Percentiles rank a stretch among this genome's conserved stretches.
Conservation (phyloP, 106 monocot genomes). For the Dendrobium nobile region DNA sequence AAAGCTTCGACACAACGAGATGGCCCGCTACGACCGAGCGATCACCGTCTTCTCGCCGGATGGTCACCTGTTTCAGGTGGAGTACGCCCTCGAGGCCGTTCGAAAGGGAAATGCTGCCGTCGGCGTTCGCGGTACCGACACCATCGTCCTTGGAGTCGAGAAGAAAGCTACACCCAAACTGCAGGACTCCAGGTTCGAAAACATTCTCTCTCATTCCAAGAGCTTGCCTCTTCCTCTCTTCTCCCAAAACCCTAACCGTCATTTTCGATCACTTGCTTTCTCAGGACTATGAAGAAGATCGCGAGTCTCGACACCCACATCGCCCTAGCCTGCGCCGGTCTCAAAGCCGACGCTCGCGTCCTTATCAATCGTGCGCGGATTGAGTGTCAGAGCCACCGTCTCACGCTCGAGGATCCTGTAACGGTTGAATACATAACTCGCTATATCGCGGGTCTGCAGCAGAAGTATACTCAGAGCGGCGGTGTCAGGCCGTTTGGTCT, state of each 20-base stretch:
- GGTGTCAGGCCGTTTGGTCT: conserved; percentile 94
- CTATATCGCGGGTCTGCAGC: conserved; percentile 90
- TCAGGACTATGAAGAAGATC: conserved; percentile 76
- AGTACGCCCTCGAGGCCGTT: conserved; percentile 96
- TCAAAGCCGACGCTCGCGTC: conserved; percentile 92
- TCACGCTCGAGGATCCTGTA: conserved; percentile 81
- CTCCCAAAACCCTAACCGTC: not conserved
- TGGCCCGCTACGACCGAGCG: conserved; percentile 98
- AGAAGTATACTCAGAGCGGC: conserved; percentile 96
- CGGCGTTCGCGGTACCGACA: conserved; percentile 88
- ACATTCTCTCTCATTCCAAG: not conserved
- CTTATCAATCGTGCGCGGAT: conserved; percentile 85
- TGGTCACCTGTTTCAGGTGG: conserved; percentile 96
- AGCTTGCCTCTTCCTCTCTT: not conserved
- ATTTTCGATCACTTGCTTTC: not conserved
- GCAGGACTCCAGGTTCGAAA: conserved; percentile 71
- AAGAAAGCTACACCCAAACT: conserved; percentile 92
- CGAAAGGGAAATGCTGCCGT: conserved; percentile 97
- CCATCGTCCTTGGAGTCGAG: conserved; percentile 96
- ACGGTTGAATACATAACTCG: conserved; percentile 95
- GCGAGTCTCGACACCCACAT: conserved; percentile 83
- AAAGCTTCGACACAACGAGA: conserved; percentile 10
- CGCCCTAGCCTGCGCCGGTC: conserved; percentile 85
- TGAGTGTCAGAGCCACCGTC: conserved; percentile 91
- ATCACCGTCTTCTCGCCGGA: conserved; percentile 95